A percentile compares a stretch with the other conserved stretches of the same genome.
phyloP scores from a whole-genome alignment of 768 basidiomycete species.

The Suillus variegatus region DNA sequence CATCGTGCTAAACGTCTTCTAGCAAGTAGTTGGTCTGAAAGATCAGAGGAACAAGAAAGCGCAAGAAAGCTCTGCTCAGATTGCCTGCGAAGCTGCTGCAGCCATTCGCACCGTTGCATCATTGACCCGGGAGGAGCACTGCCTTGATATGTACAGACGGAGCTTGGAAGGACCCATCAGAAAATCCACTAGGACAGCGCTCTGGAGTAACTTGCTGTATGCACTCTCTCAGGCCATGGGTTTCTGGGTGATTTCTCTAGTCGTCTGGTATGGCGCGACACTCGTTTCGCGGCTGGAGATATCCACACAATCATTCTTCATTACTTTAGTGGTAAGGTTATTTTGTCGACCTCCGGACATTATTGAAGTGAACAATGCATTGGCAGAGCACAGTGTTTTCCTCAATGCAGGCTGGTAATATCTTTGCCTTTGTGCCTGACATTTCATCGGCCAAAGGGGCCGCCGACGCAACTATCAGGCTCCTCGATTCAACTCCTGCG shows the following conservation, averaged over 20 bases:
- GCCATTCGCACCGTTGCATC: conserved; percentile 90
- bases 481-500: conserved; percentile 72
- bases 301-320: conserved; percentile 71
- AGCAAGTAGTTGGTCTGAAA: conserved; percentile 86
- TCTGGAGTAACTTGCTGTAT: conserved; percentile 68
- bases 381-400: conserved; percentile 69
- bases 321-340: conserved; percentile 70
- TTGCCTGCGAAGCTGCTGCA: conserved; percentile 90
- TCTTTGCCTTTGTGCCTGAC: conserved; percentile 86
- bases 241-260: conserved; percentile 82
- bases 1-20: neutral
- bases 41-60: conserved; percentile 78
- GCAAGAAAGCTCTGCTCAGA: conserved; percentile 79
- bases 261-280: conserved; percentile 75
- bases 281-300: conserved; percentile 59
- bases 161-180: conserved; percentile 73
- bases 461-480: conserved; percentile 68
- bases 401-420: conserved; percentile 84
- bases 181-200: conserved; percentile 59
- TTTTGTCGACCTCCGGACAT: neutral
- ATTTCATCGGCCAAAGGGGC: conserved; percentile 82
- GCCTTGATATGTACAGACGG: conserved; percentile 60
- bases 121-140: conserved; percentile 85
- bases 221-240: conserved; percentile 70
- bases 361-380: neutral